Percentiles rank a stretch among this genome's conserved stretches.
phyloP scores from a whole-genome alignment of 441 rosid genomes.

The Pelargonium cotyledonis region DNA sequence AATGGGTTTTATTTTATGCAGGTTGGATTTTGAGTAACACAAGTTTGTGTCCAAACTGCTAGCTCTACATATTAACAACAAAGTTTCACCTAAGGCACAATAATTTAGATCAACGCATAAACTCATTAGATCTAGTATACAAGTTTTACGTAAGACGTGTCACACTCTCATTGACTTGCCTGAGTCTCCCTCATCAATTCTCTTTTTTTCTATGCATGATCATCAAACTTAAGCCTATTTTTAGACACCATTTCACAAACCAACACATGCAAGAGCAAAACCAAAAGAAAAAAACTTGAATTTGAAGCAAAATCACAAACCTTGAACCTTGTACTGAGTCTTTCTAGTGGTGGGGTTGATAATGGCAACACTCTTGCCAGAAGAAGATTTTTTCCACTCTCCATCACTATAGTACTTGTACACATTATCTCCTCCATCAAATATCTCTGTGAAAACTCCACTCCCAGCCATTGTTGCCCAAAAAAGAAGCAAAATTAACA shows the following conservation, averaged over 20 bases:
- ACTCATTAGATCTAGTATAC: too few relatives aligned
- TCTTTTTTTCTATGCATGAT: background rate
- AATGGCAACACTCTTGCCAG: constrained; percentile 72
- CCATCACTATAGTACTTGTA: constrained; percentile 77
- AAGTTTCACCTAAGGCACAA: too few relatives aligned
- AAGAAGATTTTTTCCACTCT: constrained; percentile 73
- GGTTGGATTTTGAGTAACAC: too few relatives aligned
- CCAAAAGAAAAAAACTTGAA: background rate
- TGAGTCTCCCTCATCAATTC: too few relatives aligned
- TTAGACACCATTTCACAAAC: background rate
- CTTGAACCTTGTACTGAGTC: constrained; percentile 92
- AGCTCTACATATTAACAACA: too few relatives aligned
- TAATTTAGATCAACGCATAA: too few relatives aligned
- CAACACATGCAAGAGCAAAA: background rate
- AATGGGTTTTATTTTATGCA: too few relatives aligned
- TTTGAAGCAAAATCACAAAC: constrained; percentile 23
- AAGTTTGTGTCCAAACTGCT: too few relatives aligned
- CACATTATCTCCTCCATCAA: constrained; percentile 52
- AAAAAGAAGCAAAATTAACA: background rate
- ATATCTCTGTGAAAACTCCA: constrained; percentile 62
- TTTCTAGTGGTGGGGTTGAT: constrained; percentile 78
- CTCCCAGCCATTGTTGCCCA: constrained; percentile 56
- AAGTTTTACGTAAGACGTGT: too few relatives aligned
- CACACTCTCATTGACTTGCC: too few relatives aligned
- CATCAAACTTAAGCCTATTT: background rate